Percentiles rank a stretch among this genome's conserved stretches.
These are phyloP conservation scores for Phytophthora litchii DNA, from an alignment of 352 stramenopile species.

Conservation along the genomic window DNA sequence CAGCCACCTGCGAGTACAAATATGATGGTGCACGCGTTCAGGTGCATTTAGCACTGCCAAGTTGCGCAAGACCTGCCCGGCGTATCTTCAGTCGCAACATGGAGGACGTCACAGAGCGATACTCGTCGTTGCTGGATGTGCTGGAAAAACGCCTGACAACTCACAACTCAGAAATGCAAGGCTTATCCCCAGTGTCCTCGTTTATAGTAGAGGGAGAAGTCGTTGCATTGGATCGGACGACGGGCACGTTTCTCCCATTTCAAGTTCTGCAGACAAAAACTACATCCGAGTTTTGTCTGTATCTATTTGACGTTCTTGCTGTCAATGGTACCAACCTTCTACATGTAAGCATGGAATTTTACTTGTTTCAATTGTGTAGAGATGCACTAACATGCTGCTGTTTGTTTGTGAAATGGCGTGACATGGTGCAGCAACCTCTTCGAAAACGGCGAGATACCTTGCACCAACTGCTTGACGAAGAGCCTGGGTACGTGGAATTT, in stretches of 20 bases:
- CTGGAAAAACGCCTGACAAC: conserved; percentile 37
- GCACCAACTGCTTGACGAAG: conserved; percentile 37
- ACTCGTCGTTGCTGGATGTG: conserved; percentile 58
- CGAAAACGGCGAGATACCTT: conserved; percentile 52
- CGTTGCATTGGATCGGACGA: conserved; percentile 66
- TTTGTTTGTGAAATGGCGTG: neutral
- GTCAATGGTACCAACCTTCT: conserved; percentile 56
- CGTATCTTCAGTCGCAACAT: conserved; percentile 87
- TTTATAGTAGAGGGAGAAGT: conserved; percentile 81
- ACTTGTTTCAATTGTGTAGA: neutral
- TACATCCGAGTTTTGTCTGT: conserved; percentile 77
- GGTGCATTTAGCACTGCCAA: conserved; percentile 52
- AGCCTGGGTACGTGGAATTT: conserved; percentile 61
- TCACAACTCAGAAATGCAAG: conserved; percentile 7
- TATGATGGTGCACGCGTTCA: conserved; percentile 86
- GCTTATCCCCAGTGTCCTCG: conserved; percentile 27
- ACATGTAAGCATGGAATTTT: conserved; percentile 30
- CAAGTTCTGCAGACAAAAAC: conserved; percentile 81
- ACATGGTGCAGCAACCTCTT: conserved; percentile 39
- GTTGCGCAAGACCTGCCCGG: conserved; percentile 7
- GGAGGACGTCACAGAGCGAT: conserved; percentile 78
- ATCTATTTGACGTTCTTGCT: conserved; percentile 77
- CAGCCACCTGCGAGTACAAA: conserved; percentile 81
- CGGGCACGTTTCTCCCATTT: conserved; percentile 63
- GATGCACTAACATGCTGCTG: conserved; percentile 9